phyloP scores from a whole-genome alignment of 331 rosid genomes.

The Quercus tomentella region DNA sequence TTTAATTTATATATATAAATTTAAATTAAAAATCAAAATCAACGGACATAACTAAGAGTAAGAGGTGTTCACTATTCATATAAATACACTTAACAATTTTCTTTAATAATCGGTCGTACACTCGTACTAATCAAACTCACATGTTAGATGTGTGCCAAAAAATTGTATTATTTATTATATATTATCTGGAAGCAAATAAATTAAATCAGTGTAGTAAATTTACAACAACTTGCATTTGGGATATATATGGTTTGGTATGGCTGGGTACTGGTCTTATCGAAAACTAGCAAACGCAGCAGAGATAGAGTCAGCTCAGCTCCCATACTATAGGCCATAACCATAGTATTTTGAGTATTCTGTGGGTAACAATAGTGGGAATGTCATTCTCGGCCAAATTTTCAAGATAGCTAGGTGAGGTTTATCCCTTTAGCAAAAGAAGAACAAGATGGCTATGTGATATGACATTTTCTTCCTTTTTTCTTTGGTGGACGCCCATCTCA shows the following conservation, averaged over 20 bases:
- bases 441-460: neutral
- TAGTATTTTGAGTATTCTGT: neutral
- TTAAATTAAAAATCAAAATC: too few species aligned
- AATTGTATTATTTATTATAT: too few species aligned
- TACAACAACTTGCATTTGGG: neutral
- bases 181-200: too few species aligned
- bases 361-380: neutral
- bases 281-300: neutral
- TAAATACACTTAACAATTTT: too few species aligned
- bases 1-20: too few species aligned
- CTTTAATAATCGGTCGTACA: too few species aligned
- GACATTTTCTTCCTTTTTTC: neutral
- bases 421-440: neutral
- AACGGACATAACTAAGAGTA: too few species aligned
- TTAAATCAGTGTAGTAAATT: too few species aligned
- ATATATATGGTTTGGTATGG: slow-evolving; percentile 1
- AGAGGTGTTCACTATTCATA: too few species aligned
- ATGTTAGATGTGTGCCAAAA: too few species aligned
- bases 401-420: neutral
- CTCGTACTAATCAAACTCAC: too few species aligned
- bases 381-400: neutral
- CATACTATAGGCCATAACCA: neutral
- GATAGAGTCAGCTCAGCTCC: neutral
- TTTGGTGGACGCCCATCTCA: neutral
- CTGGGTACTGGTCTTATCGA: neutral